Base-by-base conservation (phyloP, 2,329 filamentous ascomycete genomes). In the Aphanocladium album region DNA sequence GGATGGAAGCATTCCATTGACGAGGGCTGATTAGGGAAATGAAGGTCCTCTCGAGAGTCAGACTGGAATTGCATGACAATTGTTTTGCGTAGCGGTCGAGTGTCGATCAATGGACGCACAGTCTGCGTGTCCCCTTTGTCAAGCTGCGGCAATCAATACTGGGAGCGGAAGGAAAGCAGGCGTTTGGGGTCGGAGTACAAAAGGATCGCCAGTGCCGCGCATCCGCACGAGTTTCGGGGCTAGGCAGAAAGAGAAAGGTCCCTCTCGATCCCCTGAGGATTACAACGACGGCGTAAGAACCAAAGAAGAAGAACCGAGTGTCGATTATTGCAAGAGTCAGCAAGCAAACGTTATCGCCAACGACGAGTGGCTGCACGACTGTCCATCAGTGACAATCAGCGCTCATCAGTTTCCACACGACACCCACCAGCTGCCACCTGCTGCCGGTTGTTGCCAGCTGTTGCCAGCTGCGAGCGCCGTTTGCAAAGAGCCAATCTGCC, bases 301-400 rank as follows among this genome's bases (percentile, higher is more conserved):
- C 9, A 60, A 56, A 60, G 11, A 39, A 56, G 58, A 55, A 55
- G 58, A 37, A 49, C 27, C 23, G 25, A 60, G 23, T 50, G 55
- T 41, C 45, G 55, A 57, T 57, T 41, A 14, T 19, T 11, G 16
- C 23, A 17, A 39, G 35, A 25, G 19, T 27, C 25, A 45, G 52
- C 23, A 43, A 19, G 25, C 14, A 30, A 23, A 11, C 7, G 11
- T 21, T 30, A 58, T 30, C 33, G 33, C 30, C 14, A 39, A 45
- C 39, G 33, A 17, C 23, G 37, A 55, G 21, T 55, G 52, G 50
- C 30, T 25, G 46, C 33, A 53, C 37, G 30, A 53, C n/a, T 53
- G 51, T 2, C 51, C 33, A 53, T 53, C 51, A 39, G 51, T 41
- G 51, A 12, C 27, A 23, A 33, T 25, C 43, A 46, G 14, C n/a